These are phyloP conservation scores for Caryopteris hybrid DNA, from an alignment of 305 asterid species.

Conservation along the genomic window DNA sequence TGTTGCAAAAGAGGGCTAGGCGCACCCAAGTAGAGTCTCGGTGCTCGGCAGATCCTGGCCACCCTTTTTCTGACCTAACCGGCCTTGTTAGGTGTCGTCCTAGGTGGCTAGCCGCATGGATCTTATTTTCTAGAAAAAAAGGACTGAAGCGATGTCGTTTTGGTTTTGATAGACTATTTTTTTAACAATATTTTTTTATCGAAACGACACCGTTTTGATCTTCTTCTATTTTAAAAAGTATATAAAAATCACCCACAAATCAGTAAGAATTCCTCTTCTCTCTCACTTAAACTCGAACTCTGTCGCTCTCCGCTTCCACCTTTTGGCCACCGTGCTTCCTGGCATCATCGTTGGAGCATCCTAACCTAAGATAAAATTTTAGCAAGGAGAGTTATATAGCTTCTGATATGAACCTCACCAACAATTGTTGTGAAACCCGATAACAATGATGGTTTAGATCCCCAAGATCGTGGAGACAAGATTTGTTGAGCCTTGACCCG, in stretches of 20 bases:
- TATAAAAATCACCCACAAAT: not conserved
- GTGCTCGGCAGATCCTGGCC: not conserved
- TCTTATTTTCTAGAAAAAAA: not conserved
- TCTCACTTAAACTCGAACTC: not conserved
- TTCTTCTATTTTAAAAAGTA: not conserved
- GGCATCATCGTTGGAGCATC: not conserved
- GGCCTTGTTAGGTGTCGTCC: not conserved
- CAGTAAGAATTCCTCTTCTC: not conserved
- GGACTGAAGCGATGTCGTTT: not conserved
- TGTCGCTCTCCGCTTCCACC: not conserved
- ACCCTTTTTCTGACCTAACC: not conserved
- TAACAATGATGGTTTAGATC: too few relatives aligned
- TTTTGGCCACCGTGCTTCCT: not conserved
- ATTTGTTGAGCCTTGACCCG: too few relatives aligned
- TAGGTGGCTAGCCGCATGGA: not conserved
- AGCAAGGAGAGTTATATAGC: not conserved
- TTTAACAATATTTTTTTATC: not conserved
- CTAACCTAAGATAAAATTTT: not conserved
- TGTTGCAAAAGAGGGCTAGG: not conserved
- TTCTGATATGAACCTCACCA: too few relatives aligned
- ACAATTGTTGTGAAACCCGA: too few relatives aligned
- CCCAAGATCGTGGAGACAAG: too few relatives aligned
- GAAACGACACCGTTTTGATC: not conserved
- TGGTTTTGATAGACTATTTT: not conserved
- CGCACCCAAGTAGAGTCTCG: too few relatives aligned